Base-by-base conservation (phyloP, 1,284 basidiomycete species). In the Sutorius eximius region DNA sequence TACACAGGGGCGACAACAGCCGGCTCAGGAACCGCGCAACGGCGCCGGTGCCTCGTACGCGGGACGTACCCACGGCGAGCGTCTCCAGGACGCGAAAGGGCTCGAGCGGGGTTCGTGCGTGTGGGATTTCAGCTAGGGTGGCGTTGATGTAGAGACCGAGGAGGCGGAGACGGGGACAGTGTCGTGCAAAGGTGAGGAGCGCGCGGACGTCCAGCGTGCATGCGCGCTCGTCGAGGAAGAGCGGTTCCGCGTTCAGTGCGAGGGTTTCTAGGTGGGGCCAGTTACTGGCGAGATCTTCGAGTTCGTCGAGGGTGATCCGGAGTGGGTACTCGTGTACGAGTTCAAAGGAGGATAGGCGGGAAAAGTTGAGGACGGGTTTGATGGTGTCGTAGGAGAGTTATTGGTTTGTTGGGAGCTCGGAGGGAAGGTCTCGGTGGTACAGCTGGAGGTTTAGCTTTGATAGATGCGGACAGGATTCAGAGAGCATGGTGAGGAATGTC, bases 21-120 rank as follows among this genome's bases (percentile, higher is more conserved):
- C 75, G 74, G 54, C 79, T 80, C 52, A 87, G 72, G 60, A 80
- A 83, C 18, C 82, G 71, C 15, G 82, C 77, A 29, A 79, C 76
- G 0, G 75, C 60, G 3, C 71, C 73, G 6, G 73, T 59, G 15
- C 77, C 73, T 2, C 60, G 42, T 30, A 81, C 76, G 45, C 70
- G 66, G 16, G 83, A 85, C 0, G 78, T 72, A 0, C 85, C 84
- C 53, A 85, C 62, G 16, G 72, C 72, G 11, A 87, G 67, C 6
- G 61, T 61, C 27, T 59, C 53, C 9, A 85, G 75, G 12, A 58
- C 58, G 12, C 61, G 51, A 64, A 84, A 82, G 0, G 71, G 69
- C 29, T 61, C 56, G 27, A 66, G 55, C 18, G 74, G 34, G 51
- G 55, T 15, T 57, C 59, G 64, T 76, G 81, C 6, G 64, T 71